Evolutionary conservation across 1,284 basidiomycete genomes (phyloP), one percentile per base, ranked within the genome.

Genomic region (Apiotrichum brassicae): DNA sequence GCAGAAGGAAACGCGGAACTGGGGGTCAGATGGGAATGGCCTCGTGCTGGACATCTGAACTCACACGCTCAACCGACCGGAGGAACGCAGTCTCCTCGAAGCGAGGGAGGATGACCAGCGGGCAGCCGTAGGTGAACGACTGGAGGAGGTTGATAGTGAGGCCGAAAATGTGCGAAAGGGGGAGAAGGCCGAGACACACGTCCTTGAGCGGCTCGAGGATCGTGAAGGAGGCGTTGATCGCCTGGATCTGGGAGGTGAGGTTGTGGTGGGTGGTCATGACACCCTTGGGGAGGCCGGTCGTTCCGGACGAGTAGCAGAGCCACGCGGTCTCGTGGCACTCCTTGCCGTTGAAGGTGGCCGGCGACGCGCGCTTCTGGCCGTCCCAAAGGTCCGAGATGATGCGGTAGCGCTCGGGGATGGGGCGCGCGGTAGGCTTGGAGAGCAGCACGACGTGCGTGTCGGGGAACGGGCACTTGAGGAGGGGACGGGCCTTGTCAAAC

Each of bases 281-380:
- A 28, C 73, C 73, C 56, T 73, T 73, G 19, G 64, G 65, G 14
- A 64, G 43, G 1, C 73, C 73, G 1, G 72, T 73, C 3, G 82
- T 86, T 6, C 83, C 82, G 51, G 81, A 83, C n/a, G 76, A 77
- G 62, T 85, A 85, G 56, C 83, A 86, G 25, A 86, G 66, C 60
- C 51, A 57, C 2, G 51, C 49, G 20, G 49, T 43, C 16, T 44
- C 49, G n/a, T 35, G 16, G 6, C 40, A 16, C 5, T 46, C 46
- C 3, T 34, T 20, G 42, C 50, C 54, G 41, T 44, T 33, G 23
- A 56, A 56, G 32, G 25, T 19, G 36, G 51, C 55, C 3, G 51
- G 46, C 3, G 23, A 20, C 18, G 46, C 45, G n/a, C 35, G 11
- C 18, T 14, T n/a, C 6, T 36, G 25, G 20, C 23, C 33, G 13